phyloP scores from a whole-genome alignment of 1,284 basidiomycete species.

The Inonotus hispidus region DNA sequence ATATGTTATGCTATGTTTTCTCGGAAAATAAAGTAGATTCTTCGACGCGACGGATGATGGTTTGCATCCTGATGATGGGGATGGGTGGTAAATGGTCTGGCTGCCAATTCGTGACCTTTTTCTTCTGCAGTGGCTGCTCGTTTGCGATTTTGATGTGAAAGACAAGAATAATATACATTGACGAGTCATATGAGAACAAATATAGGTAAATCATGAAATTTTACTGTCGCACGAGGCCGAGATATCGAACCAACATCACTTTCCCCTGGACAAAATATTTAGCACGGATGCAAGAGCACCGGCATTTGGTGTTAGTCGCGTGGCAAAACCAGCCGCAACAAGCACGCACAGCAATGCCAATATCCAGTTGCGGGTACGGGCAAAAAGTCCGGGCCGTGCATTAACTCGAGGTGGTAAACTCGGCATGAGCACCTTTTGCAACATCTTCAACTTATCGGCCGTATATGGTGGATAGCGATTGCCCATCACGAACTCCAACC shows the following conservation, averaged over 20 bases:
- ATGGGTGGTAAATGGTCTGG: too few species aligned
- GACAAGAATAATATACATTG: too few species aligned
- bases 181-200: not conserved
- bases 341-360: conserved; percentile 13
- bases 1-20: too few species aligned
- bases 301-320: not conserved
- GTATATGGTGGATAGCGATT: conserved; percentile 64
- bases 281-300: not conserved
- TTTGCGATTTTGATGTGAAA: not conserved
- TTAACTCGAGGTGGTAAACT: conserved; percentile 13
- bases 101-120: too few species aligned
- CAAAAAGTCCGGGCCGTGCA: not conserved
- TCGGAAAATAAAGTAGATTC: too few species aligned
- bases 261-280: not conserved
- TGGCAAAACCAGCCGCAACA: conserved; percentile 11
- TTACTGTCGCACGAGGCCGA: not conserved
- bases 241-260: not conserved
- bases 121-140: too few species aligned
- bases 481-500: conserved; percentile 41
- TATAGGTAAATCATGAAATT: not conserved
- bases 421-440: conserved; percentile 5
- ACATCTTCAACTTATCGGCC: conserved; percentile 22
- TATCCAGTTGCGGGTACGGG: not conserved
- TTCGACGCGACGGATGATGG: too few species aligned
- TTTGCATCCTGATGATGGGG: too few species aligned